phyloP scores from a whole-genome alignment of 192 early-diverging fungal genomes.

The Backusella psychrophila region DNA sequence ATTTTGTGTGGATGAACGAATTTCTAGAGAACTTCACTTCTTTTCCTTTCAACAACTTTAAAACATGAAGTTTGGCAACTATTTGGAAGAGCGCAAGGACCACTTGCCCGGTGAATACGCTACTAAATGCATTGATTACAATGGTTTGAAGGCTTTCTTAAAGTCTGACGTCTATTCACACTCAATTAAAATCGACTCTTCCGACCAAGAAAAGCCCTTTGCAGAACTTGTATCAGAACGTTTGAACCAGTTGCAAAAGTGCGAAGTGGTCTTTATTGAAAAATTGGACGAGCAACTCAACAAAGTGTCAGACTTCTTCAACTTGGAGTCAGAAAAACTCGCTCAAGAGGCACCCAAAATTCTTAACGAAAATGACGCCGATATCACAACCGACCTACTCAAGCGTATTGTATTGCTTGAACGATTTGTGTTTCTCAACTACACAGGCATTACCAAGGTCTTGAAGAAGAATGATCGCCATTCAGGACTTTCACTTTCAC shows the following conservation, averaged over 20 bases:
- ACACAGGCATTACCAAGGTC: constrained; percentile 83
- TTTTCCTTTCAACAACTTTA: not conserved
- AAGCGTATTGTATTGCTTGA: constrained; percentile 70
- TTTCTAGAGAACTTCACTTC: not conserved
- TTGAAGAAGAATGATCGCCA: constrained; percentile 87
- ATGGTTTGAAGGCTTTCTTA: constrained; percentile 61
- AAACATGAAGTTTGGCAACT: constrained; percentile 74
- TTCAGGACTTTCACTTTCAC: constrained; percentile 71
- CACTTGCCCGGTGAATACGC: constrained; percentile 68
- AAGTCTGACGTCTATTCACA: constrained; percentile 57
- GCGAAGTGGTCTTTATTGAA: constrained; percentile 67
- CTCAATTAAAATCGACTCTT: constrained; percentile 45
- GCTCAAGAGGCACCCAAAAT: constrained; percentile 24
- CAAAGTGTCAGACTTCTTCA: constrained; percentile 53
- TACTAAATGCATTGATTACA: constrained; percentile 70
- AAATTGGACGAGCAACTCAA: constrained; percentile 65
- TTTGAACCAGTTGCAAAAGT: constrained; percentile 51
- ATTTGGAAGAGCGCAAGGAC: constrained; percentile 61
- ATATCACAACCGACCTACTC: constrained; percentile 46
- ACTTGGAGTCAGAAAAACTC: constrained; percentile 19
- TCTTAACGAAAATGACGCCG: not conserved
- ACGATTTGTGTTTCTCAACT: constrained; percentile 82
- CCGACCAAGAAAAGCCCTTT: constrained; percentile 44
- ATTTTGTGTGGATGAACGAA: not conserved
- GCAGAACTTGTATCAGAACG: constrained; percentile 55